Percentiles rank a stretch among this genome's conserved stretches.
Conservation (phyloP, 2,329 filamentous ascomycete genomes). For the Lasiodiplodia citricola region DNA sequence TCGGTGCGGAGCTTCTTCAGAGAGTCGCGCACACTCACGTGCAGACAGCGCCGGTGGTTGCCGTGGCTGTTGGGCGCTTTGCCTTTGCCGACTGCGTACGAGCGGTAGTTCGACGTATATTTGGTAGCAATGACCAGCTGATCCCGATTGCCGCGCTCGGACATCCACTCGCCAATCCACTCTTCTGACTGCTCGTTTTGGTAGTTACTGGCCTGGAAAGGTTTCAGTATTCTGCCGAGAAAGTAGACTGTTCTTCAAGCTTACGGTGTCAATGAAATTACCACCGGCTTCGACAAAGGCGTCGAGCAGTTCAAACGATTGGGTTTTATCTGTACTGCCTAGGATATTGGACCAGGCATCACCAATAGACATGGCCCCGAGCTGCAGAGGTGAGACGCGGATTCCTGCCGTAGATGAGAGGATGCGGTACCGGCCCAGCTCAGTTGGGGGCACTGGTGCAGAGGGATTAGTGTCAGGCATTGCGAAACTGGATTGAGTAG, state of each 20-base stretch:
- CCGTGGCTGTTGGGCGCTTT: conserved; percentile 48
- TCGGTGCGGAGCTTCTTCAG: conserved; percentile 65
- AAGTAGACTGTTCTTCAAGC: too few species aligned
- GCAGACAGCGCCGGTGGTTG: conserved; percentile 46
- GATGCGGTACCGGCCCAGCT: too few species aligned
- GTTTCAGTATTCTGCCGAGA: too few species aligned
- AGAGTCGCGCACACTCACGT: conserved; percentile 45
- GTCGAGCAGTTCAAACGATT: conserved; percentile 68
- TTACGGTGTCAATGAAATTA: conserved; percentile 64
- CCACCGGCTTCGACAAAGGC: conserved; percentile 69
- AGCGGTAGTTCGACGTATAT: conserved; percentile 39
- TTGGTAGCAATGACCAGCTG: conserved; percentile 51
- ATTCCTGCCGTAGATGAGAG: too few species aligned
- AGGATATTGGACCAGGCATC: too few species aligned
- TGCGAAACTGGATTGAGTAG: too few species aligned
- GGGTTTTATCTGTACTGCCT: conserved; percentile 51
- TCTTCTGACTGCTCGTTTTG: conserved; percentile 49
- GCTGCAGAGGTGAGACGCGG: too few species aligned
- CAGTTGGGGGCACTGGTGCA: too few species aligned
- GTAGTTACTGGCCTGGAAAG: conserved; percentile 26
- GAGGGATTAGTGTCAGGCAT: too few species aligned
- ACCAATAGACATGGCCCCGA: too few species aligned
- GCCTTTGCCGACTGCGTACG: conserved; percentile 21
- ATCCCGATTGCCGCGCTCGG: conserved; percentile 42
- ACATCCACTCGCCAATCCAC: conserved; percentile 54